These are phyloP conservation scores for Trichoderma atrobrunneum DNA, from an alignment of 2,329 filamentous ascomycete genomes.

Conservation along the genomic window DNA sequence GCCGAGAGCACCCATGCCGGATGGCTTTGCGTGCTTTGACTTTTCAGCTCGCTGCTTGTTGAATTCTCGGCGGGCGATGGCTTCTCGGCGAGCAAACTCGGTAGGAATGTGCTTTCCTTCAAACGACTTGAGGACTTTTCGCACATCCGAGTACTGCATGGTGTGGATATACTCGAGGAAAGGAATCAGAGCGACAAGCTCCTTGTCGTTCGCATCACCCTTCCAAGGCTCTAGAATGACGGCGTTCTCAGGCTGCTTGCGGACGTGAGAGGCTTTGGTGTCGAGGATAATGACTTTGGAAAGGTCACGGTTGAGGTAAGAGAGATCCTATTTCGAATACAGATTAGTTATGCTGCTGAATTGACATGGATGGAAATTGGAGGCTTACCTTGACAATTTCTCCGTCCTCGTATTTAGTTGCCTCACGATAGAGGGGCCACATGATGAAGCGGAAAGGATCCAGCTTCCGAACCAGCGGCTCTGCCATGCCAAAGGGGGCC, in stretches of 20 bases:
- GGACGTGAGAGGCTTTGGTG: conserved; percentile 76
- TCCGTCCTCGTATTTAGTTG: conserved; percentile 94
- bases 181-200: conserved; percentile 84
- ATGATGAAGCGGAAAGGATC: conserved; percentile 94
- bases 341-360: conserved; percentile 20
- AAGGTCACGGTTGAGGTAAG: conserved; percentile 92
- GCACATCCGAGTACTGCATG: conserved; percentile 86
- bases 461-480: conserved; percentile 86
- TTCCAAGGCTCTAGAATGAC: conserved; percentile 89
- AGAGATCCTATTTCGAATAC: conserved; percentile 68
- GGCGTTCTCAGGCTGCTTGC: conserved; percentile 92
- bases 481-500: conserved; percentile 77
- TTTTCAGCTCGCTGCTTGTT: conserved; percentile 72
- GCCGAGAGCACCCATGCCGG: conserved; percentile 66
- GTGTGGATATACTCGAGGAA: conserved; percentile 97
- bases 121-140: conserved; percentile 81
- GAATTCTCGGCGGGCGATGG: conserved; percentile 80
- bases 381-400: conserved; percentile 84
- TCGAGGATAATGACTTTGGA: conserved; percentile 95
- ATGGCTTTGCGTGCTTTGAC: conserved; percentile 55
- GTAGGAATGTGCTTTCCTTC: conserved; percentile 84
- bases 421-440: conserved; percentile 92
- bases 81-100: conserved; percentile 87
- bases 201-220: conserved; percentile 77
- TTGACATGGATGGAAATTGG: not conserved